Percentiles rank a stretch among this genome's conserved stretches.
Conservation (phyloP, 163 green algal genomes). For the Volvox carteri region DNA sequence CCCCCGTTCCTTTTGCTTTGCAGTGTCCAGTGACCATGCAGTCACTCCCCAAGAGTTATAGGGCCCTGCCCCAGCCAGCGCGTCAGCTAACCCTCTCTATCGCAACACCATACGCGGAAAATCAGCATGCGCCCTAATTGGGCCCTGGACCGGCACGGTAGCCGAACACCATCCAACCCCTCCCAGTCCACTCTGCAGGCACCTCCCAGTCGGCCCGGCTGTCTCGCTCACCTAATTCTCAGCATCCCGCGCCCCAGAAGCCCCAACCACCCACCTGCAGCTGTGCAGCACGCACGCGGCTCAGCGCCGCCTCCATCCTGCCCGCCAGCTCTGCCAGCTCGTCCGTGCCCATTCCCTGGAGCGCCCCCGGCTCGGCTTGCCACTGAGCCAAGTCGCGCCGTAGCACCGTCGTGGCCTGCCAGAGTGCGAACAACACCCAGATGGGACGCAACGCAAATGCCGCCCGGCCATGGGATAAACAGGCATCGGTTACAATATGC, state of each 20-base stretch:
- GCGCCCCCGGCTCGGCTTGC: conserved; percentile 31
- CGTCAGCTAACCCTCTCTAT: too few relatives aligned
- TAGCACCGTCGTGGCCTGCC: not conserved
- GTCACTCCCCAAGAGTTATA: too few relatives aligned
- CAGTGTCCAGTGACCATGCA: too few relatives aligned
- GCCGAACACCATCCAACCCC: not conserved
- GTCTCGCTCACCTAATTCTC: not conserved
- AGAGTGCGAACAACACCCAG: too few relatives aligned
- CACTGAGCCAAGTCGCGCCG: not conserved
- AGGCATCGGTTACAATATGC: too few relatives aligned
- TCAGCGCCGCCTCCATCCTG: conserved; percentile 47
- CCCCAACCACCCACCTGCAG: conserved; percentile 21
- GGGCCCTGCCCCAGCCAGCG: too few relatives aligned
- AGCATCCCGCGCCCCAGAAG: not conserved
- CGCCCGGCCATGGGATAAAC: too few relatives aligned
- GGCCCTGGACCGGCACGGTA: not conserved
- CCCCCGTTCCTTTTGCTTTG: too few relatives aligned
- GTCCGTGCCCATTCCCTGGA: conserved; percentile 27
- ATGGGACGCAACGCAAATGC: too few relatives aligned
- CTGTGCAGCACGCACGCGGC: conserved; percentile 39
- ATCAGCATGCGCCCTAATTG: not conserved
- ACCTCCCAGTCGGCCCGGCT: not conserved
- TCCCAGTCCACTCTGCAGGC: not conserved
- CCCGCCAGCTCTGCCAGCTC: conserved; percentile 45
- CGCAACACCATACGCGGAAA: not conserved